These are phyloP conservation scores for Exophiala spinifera DNA, from an alignment of 2,329 filamentous ascomycete species.

Conservation along the genomic window DNA sequence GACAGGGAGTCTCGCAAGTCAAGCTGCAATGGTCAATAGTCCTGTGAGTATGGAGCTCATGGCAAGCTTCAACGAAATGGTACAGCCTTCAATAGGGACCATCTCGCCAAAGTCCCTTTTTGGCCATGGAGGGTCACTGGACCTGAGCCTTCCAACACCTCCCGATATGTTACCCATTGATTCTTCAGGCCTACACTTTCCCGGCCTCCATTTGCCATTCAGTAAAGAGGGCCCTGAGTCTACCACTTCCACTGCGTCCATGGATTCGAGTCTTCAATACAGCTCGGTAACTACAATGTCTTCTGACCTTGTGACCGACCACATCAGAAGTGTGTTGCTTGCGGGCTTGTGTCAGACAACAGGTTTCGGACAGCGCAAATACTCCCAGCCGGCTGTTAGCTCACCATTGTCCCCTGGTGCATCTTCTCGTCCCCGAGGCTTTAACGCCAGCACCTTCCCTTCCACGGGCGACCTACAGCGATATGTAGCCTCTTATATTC, in stretches of 20 bases:
- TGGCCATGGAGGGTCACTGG: constrained; percentile 58
- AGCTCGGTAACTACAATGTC: constrained; percentile 60
- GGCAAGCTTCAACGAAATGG: constrained; percentile 70
- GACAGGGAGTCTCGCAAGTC: constrained; percentile 66
- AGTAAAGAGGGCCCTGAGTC: constrained; percentile 38
- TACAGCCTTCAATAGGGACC: constrained; percentile 63
- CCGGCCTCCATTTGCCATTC: constrained; percentile 48
- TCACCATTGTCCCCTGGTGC: constrained; percentile 49
- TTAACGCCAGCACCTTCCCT: constrained; percentile 61
- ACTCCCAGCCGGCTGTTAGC: constrained; percentile 57
- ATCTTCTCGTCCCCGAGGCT: constrained; percentile 27
- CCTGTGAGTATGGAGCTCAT: constrained; percentile 73
- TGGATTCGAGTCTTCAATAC: constrained; percentile 60
- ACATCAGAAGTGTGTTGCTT: constrained; percentile 61
- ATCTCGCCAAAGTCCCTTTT: constrained; percentile 73
- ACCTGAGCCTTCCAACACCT: constrained; percentile 75
- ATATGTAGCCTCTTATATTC: constrained; percentile 85
- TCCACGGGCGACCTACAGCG: constrained; percentile 82
- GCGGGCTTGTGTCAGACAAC: constrained; percentile 60
- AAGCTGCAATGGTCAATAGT: constrained; percentile 62
- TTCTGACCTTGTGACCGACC: constrained; percentile 64
- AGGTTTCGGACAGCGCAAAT: constrained; percentile 56
- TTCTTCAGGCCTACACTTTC: constrained; percentile 63
- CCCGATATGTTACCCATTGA: constrained; percentile 73
- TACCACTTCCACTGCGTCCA: constrained; percentile 46